Evolutionary conservation across 1,139 yeast species (phyloP).

Genomic region (Blastobotrys niveus): DNA sequence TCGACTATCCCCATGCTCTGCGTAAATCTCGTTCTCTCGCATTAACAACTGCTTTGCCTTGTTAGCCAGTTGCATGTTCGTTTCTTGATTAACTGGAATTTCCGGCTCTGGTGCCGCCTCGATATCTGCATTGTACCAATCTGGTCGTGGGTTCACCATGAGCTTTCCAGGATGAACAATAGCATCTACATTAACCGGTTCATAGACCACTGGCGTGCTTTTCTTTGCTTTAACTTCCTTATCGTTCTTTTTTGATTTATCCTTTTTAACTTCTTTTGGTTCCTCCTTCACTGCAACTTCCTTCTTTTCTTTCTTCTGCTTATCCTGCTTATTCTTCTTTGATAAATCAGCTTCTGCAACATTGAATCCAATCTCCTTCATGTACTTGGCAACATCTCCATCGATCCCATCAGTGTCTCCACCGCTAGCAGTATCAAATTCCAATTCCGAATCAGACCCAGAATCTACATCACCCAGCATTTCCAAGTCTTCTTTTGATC

Average conservation of each 20-base stretch:
- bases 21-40: constrained; percentile 62
- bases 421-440: constrained; percentile 20
- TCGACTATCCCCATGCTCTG: constrained; percentile 61
- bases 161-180: constrained; percentile 41
- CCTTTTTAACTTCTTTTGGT: background rate
- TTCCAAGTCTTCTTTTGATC: constrained; percentile 58
- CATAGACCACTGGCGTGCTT: constrained; percentile 5
- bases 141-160: constrained; percentile 56
- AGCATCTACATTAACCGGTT: background rate
- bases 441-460: constrained; percentile 48
- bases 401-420: constrained; percentile 20
- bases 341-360: constrained; percentile 33
- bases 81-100: constrained; percentile 40
- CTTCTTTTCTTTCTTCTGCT: constrained; percentile 28
- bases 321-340: constrained; percentile 24
- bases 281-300: constrained; percentile 6
- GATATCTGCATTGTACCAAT: constrained; percentile 53
- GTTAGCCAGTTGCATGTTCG: constrained; percentile 52
- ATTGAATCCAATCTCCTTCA: constrained; percentile 62
- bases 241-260: constrained; percentile 3
- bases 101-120: constrained; percentile 27
- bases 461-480: constrained; percentile 45
- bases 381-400: constrained; percentile 56
- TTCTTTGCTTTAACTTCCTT: background rate
- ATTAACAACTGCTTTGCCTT: constrained; percentile 65